Evolutionary conservation across 2,329 filamentous ascomycete genomes (phyloP).

Genomic region (Xylaria sp.): DNA sequence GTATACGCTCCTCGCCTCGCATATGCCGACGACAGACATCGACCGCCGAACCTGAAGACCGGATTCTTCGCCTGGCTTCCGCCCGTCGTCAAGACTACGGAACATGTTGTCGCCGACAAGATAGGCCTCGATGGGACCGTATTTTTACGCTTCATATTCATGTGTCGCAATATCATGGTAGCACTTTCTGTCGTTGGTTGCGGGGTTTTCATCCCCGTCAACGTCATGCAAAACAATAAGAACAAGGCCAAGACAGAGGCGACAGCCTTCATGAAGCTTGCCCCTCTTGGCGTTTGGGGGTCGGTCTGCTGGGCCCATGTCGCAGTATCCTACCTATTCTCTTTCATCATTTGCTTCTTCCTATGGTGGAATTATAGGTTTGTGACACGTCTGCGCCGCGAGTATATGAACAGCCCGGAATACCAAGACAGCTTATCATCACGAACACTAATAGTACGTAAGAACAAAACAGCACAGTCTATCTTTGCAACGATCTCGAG

Average conservation of each 20-base stretch:
- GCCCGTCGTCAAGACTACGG: constrained; percentile 78
- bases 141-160: constrained; percentile 82
- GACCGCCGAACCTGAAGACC: constrained; percentile 82
- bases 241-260: constrained; percentile 26
- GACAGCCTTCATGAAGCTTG: constrained; percentile 60
- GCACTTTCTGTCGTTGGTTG: constrained; percentile 72
- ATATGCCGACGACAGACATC: constrained; percentile 85
- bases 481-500: too few species aligned
- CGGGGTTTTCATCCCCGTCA: constrained; percentile 77
- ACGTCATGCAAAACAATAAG: constrained; percentile 57
- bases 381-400: constrained; percentile 68
- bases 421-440: constrained; percentile 86
- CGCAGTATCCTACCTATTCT: constrained; percentile 60
- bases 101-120: constrained; percentile 73
- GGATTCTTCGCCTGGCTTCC: constrained; percentile 82
- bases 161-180: constrained; percentile 88
- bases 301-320: constrained; percentile 60
- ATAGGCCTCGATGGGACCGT: constrained; percentile 87
- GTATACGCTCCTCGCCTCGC: constrained; percentile 85
- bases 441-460: constrained; percentile 61
- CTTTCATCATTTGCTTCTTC: constrained; percentile 67
- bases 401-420: constrained; percentile 80
- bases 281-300: constrained; percentile 56
- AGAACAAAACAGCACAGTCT: not conserved
- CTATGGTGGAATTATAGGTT: constrained; percentile 86